These are phyloP conservation scores for Aspergillus taichungensis DNA, from an alignment of 495 filamentous ascomycete genomes.

Conservation along the genomic window DNA sequence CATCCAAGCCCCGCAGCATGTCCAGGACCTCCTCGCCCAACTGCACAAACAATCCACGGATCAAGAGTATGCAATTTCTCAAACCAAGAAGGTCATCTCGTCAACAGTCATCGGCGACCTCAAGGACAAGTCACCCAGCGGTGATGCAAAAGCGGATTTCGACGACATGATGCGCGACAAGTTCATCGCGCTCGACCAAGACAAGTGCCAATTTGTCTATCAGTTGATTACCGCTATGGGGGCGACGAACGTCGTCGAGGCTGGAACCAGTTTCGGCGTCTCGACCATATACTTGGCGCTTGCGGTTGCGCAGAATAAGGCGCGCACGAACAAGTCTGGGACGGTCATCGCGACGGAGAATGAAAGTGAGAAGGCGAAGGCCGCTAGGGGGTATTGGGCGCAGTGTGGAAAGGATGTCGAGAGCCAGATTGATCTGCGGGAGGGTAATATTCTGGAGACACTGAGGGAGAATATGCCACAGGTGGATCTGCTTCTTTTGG, in stretches of 20 bases:
- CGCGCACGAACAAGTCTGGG: conserved; percentile 15
- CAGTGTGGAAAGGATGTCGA: conserved; percentile 33
- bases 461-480: conserved; percentile 30
- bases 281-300: conserved; percentile 50
- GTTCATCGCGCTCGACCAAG: conserved; percentile 44
- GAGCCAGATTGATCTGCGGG: conserved; percentile 40
- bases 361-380: conserved; percentile 36
- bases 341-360: conserved; percentile 48
- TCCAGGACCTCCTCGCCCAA: conserved; percentile 13
- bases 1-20: conserved; percentile 13
- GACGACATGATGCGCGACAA: conserved; percentile 34
- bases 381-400: conserved; percentile 39
- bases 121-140: conserved; percentile 3
- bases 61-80: conserved; percentile 18
- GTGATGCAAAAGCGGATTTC: conserved; percentile 13
- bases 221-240: conserved; percentile 30
- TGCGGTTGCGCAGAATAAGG: conserved; percentile 30
- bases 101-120: conserved; percentile 9
- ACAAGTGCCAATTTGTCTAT: conserved; percentile 45
- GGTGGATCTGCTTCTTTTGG: conserved; percentile 45
- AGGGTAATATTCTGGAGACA: conserved; percentile 44
- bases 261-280: conserved; percentile 48
- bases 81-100: conserved; percentile 13
- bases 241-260: conserved; percentile 42
- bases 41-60: conserved; percentile 17